Base-by-base conservation (phyloP, 2,329 filamentous ascomycete species). In the Claviceps capensis region DNA sequence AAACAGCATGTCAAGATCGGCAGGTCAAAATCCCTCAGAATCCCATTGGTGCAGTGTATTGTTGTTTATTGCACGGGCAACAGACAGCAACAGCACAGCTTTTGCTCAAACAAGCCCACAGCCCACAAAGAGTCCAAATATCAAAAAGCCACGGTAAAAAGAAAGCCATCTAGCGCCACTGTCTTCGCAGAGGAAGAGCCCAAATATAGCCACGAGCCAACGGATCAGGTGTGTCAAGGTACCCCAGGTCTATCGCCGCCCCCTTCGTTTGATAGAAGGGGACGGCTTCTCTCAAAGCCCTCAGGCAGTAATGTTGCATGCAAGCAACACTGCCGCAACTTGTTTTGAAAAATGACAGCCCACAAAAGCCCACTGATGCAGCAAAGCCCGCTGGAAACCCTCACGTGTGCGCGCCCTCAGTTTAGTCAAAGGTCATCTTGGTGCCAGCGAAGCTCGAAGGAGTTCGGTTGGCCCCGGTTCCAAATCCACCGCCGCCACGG, bases 361-460 rank as follows among this genome's bases (percentile, higher is more conserved):
- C 74, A 77, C 75, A 67, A 72, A 77, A 61, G 59, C 63, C 65
- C 63, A 58, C 55, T 70, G 46, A 71, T 67, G 63, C 66, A 56
- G 58, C 55, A 68, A 67, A 67, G 62, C 69, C 65, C 65, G 64
- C 55, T 59, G 65, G 67, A 69, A 67, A 70, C 71, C 72, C 72
- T 73, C 71, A 34, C 30, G 62, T 64, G 62, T 60, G 58, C 63
- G 16, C 23, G 34, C 38, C 36, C 52, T 36, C 62, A 57, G 50
- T 57, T 73, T 70, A 70, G 57, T 71, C 69, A 67, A 88, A 88
- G 58, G 81, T 86, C 66, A 81, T 82, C 82, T 90, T 93, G 74
- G 81, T 85, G 70, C 88, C 88, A 69, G 78, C 73, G 62, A 69
- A 72, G 52, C 67, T 67, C 30, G 71, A 67, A 46, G 71, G 63